A percentile compares a stretch with the other conserved stretches of the same genome.
phyloP scores from a whole-genome alignment of 208 protist genomes.

The Leishmania tropica region DNA sequence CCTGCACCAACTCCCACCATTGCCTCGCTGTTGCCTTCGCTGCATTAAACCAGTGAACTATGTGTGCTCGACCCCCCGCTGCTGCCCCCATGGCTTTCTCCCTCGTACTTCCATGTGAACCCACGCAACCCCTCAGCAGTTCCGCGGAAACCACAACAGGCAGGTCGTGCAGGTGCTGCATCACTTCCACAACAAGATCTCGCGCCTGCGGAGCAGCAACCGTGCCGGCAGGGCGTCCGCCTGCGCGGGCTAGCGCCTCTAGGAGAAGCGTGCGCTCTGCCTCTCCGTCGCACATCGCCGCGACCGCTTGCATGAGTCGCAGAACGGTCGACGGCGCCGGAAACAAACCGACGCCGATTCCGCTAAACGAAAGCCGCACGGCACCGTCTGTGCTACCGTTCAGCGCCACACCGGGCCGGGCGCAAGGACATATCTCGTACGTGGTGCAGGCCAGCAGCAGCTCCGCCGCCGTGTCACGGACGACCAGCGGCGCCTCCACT shows the following conservation, averaged over 20 bases:
- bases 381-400: neutral
- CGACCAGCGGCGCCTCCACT: neutral
- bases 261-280: neutral
- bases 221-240: neutral
- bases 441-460: slow-evolving; percentile 22
- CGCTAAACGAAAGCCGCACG: slow-evolving; percentile 28
- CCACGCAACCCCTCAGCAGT: neutral
- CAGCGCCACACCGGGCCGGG: neutral
- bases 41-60: neutral
- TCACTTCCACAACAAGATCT: neutral
- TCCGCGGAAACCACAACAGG: slow-evolving; percentile 8
- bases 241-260: neutral
- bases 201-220: neutral
- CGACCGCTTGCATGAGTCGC: neutral
- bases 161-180: slow-evolving; percentile 14
- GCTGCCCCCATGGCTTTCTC: neutral
- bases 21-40: neutral
- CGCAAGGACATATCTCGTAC: neutral
- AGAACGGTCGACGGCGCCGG: slow-evolving; percentile 13
- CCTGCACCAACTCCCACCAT: neutral
- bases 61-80: neutral
- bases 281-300: neutral
- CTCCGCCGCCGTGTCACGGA: slow-evolving; percentile 24
- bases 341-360: slow-evolving; percentile 26
- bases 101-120: neutral